Evolutionary conservation across 2,329 filamentous ascomycete genomes (phyloP), one percentile per base, ranked within the genome.

Genomic region (Scopulariopsis brevicaulis): DNA sequence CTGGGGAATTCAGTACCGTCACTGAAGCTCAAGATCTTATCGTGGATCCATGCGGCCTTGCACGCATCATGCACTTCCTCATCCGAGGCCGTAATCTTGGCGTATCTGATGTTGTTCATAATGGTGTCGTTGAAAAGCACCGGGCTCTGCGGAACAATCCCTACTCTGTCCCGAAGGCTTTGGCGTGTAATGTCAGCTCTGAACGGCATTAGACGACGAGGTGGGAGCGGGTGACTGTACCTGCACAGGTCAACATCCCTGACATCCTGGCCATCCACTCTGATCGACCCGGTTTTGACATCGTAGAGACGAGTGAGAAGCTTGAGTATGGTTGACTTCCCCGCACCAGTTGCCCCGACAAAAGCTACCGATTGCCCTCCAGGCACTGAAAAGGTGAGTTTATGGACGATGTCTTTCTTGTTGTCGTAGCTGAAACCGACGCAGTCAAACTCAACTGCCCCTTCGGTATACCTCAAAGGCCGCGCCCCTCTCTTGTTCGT

Each of bases 251-350:
- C 74, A 43, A 81, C 76, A 20, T 82, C 74, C 14, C 77, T 76
- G 58, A 85, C 72, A 61, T 84, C 78, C 59, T 83, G 77, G 1
- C 76, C 78, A 59, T 85, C 79, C 40, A 85, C 78, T 7, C 69
- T 68, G 60, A 85, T 79, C 12, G 70, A 70, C 2, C 82, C 82
- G 10, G 69, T 67, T 0, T 71, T 77, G 2, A 81, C 77, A 59
- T 84, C 80, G 65, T 84, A 84, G 63, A 81, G 82, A 1, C 81
- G 78, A 63, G 79, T 76, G 6, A 84, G 69, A n/a, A 84, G 72
- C 64, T 81, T 82, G 48, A 83, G 66, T 34, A 81, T 73, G 1
- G 80, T 83, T 1, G 79, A 82, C 62, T 83, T 83, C 40, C 81
- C 81, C 12, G 80, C 80, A 24, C 81, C 81, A 12, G 80, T 84